Evolutionary conservation across 1,284 basidiomycete species (phyloP).

Genomic region (Phellinidium pouzarii): DNA sequence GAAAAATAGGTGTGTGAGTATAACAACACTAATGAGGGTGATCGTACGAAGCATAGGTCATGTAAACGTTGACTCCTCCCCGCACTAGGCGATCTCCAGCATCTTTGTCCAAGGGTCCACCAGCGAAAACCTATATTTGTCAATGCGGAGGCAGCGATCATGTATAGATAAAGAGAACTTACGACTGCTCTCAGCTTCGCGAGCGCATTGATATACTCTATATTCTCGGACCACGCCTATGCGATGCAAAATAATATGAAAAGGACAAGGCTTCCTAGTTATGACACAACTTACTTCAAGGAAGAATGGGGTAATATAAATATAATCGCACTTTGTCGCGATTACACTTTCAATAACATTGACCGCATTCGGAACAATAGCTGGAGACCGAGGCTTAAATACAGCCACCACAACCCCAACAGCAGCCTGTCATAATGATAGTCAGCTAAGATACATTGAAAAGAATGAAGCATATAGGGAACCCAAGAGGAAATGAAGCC

Average conservation of each 20-base stretch:
- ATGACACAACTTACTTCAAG: slow-evolving; percentile 24
- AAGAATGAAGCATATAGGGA: slow-evolving; percentile 17
- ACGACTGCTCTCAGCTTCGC: slow-evolving; percentile 8
- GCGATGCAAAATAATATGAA: background rate
- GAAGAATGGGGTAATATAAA: slow-evolving; percentile 26
- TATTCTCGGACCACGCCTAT: background rate
- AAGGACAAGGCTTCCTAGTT: background rate
- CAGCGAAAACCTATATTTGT: slow-evolving; percentile 25
- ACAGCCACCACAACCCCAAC: slow-evolving; percentile 24
- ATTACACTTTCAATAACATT: slow-evolving; percentile 22
- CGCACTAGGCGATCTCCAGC: slow-evolving; percentile 25
- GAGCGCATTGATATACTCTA: background rate
- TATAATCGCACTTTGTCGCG: slow-evolving; percentile 20
- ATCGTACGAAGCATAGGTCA: slow-evolving; percentile 25
- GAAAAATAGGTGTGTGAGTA: background rate
- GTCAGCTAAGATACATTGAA: background rate
- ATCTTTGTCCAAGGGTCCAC: slow-evolving; percentile 24
- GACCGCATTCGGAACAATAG: slow-evolving; percentile 24
- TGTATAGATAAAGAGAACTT: background rate
- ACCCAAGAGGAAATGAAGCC: slow-evolving; percentile 19
- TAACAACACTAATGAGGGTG: background rate
- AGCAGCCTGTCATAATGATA: slow-evolving; percentile 20
- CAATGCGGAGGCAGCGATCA: background rate
- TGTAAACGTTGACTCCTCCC: slow-evolving; percentile 23
- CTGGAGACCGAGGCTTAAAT: slow-evolving; percentile 24